A percentile compares a stretch with the other conserved stretches of the same genome.
These are phyloP conservation scores for Thermomyces lanuginosus DNA, from an alignment of 2,329 filamentous ascomycete species.

Conservation along the genomic window DNA sequence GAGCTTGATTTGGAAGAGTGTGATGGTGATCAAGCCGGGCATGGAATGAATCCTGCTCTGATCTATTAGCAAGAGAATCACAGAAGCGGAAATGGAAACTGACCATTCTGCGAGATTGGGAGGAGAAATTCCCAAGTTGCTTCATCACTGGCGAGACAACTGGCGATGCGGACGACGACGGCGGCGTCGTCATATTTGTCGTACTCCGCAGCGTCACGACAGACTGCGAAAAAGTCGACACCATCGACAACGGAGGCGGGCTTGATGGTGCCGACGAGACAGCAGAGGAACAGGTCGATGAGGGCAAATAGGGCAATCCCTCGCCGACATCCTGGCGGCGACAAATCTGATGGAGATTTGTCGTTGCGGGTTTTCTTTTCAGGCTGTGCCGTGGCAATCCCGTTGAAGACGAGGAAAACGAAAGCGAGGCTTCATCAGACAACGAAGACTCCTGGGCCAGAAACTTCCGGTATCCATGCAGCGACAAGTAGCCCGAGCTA, in stretches of 20 bases:
- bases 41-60: slow-evolving; percentile 5
- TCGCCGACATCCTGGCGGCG: slow-evolving; percentile 6
- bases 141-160: not conserved
- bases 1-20: slow-evolving; percentile 1
- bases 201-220: slow-evolving; percentile 8
- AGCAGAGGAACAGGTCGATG: slow-evolving; percentile 12
- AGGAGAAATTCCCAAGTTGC: too few relatives aligned
- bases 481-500: slow-evolving; percentile 11
- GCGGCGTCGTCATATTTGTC: not conserved
- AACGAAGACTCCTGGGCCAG: too few relatives aligned
- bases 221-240: slow-evolving; percentile 23
- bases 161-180: slow-evolving; percentile 2
- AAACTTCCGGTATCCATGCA: slow-evolving; percentile 22
- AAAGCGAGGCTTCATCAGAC: slow-evolving; percentile 11
- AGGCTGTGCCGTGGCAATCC: slow-evolving; percentile 13
- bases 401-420: slow-evolving; percentile 7
- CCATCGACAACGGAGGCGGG: slow-evolving; percentile 21
- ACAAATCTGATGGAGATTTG: slow-evolving; percentile 15
- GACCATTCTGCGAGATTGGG: slow-evolving; percentile 4
- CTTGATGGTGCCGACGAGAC: slow-evolving; percentile 17
- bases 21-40: slow-evolving; percentile 3
- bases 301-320: too few relatives aligned
- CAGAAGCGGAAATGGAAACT: not conserved
- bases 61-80: too few relatives aligned
- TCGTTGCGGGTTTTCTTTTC: slow-evolving; percentile 18